These are phyloP conservation scores for Rhizopogon vinicolor DNA, from an alignment of 768 basidiomycete genomes.

Conservation along the genomic window DNA sequence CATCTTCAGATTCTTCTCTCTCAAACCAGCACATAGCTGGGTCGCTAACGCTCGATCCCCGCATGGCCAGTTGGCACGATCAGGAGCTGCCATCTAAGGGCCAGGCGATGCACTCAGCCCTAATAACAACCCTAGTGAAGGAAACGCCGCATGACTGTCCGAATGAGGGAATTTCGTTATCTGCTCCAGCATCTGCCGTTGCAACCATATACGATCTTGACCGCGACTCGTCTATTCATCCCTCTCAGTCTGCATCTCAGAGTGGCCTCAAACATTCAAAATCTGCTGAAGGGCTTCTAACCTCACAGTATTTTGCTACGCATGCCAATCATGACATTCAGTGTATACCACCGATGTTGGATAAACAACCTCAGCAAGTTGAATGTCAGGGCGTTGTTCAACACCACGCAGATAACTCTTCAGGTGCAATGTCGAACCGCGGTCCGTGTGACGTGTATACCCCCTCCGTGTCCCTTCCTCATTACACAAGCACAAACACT, in stretches of 20 bases:
- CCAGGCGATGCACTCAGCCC: not conserved
- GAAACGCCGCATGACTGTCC: not conserved
- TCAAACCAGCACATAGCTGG: conserved; percentile 9
- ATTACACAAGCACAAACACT: not conserved
- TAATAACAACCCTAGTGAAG: not conserved
- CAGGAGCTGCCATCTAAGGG: conserved; percentile 4
- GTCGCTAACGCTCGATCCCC: conserved; percentile 35
- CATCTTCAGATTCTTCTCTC: conserved; percentile 18
- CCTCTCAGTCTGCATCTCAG: conserved; percentile 59
- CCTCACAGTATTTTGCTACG: conserved; percentile 11
- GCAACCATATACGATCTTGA: conserved; percentile 22
- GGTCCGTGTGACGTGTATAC: not conserved
- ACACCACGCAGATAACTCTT: too few relatives aligned
- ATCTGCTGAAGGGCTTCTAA: conserved; percentile 3
- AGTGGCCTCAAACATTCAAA: conserved; percentile 12
- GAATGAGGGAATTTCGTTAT: not conserved
- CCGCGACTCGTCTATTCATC: conserved; percentile 28
- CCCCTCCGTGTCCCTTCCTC: not conserved
- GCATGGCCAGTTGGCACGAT: conserved; percentile 23
- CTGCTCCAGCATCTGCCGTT: conserved; percentile 7
- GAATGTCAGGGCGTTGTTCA: too few relatives aligned
- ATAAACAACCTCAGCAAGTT: not conserved
- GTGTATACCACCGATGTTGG: too few relatives aligned
- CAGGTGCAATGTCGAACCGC: not conserved
- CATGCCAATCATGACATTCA: too few relatives aligned